Conservation (phyloP, 441 rosid genomes). For the Euphorbia corollata region DNA sequence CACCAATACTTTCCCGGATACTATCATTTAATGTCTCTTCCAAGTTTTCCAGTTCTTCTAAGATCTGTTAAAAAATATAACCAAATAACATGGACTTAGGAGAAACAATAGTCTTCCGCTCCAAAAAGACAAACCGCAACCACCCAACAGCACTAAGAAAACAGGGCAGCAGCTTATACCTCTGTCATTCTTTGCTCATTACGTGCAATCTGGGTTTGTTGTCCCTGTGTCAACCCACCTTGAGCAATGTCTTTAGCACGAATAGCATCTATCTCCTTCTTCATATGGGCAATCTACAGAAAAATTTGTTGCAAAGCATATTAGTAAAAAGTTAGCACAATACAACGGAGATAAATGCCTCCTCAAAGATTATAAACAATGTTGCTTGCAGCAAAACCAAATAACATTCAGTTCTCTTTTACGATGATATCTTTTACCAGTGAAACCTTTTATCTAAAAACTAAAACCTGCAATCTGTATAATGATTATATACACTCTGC, state of each 20-base stretch:
- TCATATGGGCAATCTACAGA: conserved; percentile 89
- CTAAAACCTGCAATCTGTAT: neutral
- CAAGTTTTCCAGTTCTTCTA: conserved; percentile 93
- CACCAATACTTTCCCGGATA: conserved; percentile 87
- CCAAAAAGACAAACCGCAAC: conserved; percentile 12
- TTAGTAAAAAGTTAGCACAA: neutral
- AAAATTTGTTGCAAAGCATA: conserved; percentile 13
- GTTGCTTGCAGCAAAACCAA: neutral
- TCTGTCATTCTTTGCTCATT: conserved; percentile 85
- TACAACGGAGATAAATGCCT: neutral
- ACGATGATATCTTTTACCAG: neutral
- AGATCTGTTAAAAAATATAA: conserved; percentile 35
- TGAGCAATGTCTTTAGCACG: conserved; percentile 93
- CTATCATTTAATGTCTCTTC: conserved; percentile 94
- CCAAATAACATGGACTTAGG: conserved; percentile 9
- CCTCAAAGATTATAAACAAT: neutral
- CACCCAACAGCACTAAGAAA: neutral
- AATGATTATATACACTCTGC: neutral
- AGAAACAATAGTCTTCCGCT: neutral
- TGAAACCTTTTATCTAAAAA: neutral
- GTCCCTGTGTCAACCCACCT: conserved; percentile 97
- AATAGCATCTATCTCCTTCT: conserved; percentile 88
- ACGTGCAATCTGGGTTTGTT: conserved; percentile 97
- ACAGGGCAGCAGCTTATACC: conserved; percentile 34
- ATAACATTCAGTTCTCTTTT: neutral